Conservation (phyloP, 305 asterid species). For the Fraxinus paxiana region DNA sequence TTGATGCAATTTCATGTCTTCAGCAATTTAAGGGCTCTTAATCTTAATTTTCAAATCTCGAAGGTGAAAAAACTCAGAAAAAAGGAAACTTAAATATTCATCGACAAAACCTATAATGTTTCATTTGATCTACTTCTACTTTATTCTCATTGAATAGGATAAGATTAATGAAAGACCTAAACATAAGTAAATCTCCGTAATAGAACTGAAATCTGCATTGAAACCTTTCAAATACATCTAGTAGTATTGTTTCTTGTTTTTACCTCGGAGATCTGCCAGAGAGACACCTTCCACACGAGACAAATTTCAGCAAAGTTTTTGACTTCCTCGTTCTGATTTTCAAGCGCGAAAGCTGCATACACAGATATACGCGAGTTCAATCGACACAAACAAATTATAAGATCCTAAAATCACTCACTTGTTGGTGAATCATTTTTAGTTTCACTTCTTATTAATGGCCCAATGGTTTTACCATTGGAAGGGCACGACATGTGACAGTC, state of each 20-base stretch:
- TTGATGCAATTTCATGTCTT: neutral
- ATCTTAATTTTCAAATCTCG: neutral
- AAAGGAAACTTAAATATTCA: slow-evolving; percentile 4
- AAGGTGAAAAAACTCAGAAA: neutral
- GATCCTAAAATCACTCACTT: neutral
- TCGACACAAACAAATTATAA: neutral
- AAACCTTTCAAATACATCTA: slow-evolving; percentile 17
- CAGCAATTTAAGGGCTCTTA: neutral
- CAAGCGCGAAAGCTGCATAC: slow-evolving; percentile 70
- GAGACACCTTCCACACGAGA: slow-evolving; percentile 80
- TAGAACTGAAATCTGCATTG: slow-evolving; percentile 21
- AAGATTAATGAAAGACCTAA: slow-evolving; percentile 35
- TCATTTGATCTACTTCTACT: slow-evolving; percentile 35
- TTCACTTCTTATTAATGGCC: neutral
- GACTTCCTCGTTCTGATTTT: slow-evolving; percentile 64
- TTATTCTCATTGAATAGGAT: slow-evolving; percentile 24
- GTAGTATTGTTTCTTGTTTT: neutral
- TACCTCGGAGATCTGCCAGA: slow-evolving; percentile 65
- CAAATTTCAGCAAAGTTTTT: slow-evolving; percentile 53
- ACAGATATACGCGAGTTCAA: neutral
- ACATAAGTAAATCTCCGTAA: slow-evolving; percentile 25
- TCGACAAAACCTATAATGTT: slow-evolving; percentile 26
- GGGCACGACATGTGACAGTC: neutral
- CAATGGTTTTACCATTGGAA: neutral
- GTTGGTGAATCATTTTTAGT: neutral